Evolutionary conservation across 2,329 filamentous ascomycete genomes (phyloP).

Genomic region (Alternaria novae-zelandiae): DNA sequence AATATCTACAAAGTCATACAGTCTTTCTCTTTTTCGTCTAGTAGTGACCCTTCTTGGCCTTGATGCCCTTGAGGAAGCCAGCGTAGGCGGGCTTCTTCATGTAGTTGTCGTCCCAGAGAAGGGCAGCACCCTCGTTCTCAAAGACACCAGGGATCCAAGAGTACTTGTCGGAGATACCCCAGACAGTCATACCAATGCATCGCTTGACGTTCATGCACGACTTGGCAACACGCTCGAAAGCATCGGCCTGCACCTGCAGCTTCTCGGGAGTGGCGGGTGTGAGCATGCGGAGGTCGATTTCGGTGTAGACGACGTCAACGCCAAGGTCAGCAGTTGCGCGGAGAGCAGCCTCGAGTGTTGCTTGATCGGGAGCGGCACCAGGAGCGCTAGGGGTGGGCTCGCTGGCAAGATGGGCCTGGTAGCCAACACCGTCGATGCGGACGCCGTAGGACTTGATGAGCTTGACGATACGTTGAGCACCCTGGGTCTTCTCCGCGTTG

Average conservation of each 20-base stretch:
- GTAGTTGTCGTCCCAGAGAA: conserved; percentile 43
- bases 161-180: conserved; percentile 55
- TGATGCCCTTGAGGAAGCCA: conserved; percentile 36
- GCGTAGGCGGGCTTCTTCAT: conserved; percentile 48
- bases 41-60: conserved; percentile 16
- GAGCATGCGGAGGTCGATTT: conserved; percentile 64
- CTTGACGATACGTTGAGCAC: conserved; percentile 47
- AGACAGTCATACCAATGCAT: conserved; percentile 54
- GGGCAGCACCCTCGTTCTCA: conserved; percentile 44
- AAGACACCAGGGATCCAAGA: conserved; percentile 51
- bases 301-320: conserved; percentile 67
- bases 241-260: conserved; percentile 55
- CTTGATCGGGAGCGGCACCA: conserved; percentile 52
- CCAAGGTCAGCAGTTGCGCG: conserved; percentile 59
- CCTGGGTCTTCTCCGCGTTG: conserved; percentile 53
- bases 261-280: conserved; percentile 55
- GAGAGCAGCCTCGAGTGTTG: conserved; percentile 57
- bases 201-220: conserved; percentile 46
- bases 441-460: conserved; percentile 51
- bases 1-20: not conserved
- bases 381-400: conserved; percentile 59
- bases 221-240: conserved; percentile 52
- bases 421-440: conserved; percentile 67
- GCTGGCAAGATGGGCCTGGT: conserved; percentile 63
- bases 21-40: not conserved